Conservation (phyloP, 1,139 yeast genomes). For the Blastobotrys aristatus region DNA sequence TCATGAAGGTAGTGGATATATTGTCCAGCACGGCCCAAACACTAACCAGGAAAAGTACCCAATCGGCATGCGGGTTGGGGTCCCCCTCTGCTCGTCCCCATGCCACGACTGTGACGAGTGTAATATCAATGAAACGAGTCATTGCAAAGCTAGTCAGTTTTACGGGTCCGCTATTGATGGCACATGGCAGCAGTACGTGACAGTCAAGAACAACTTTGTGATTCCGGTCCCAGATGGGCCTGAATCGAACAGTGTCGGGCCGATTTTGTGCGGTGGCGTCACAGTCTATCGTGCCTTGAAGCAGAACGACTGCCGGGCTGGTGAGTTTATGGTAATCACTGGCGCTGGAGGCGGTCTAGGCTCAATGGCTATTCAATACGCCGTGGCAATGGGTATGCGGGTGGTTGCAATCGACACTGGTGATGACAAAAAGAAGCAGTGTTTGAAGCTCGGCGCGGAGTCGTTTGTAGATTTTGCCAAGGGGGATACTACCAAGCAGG, state of each 20-base stretch:
- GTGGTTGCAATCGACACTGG: constrained; percentile 70
- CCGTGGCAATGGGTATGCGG: constrained; percentile 67
- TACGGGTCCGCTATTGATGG: constrained; percentile 70
- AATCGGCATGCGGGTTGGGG: constrained; percentile 25
- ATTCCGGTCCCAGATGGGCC: constrained; percentile 63
- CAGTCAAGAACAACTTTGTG: constrained; percentile 74
- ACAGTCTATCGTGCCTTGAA: constrained; percentile 73
- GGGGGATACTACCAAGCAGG: constrained; percentile 39
- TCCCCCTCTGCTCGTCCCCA: constrained; percentile 23
- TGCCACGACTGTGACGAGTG: constrained; percentile 25
- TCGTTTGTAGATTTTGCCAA: constrained; percentile 54
- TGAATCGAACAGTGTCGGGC: constrained; percentile 63
- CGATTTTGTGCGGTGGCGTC: constrained; percentile 70
- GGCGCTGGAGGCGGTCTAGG: constrained; percentile 83
- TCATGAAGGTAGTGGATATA: constrained; percentile 29
- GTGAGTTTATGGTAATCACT: constrained; percentile 68
- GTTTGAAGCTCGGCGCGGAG: constrained; percentile 58
- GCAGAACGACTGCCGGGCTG: constrained; percentile 55
- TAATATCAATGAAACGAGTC: constrained; percentile 21
- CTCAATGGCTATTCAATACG: constrained; percentile 67
- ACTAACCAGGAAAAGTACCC: constrained; percentile 21
- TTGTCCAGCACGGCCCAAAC: constrained; percentile 25
- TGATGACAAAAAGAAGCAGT: constrained; percentile 51
- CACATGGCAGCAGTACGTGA: constrained; percentile 70
- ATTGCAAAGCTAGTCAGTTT: constrained; percentile 18